Evolutionary conservation across 352 stramenopile species (phyloP), one percentile per base, ranked within the genome.

Genomic region (Pilasporangium apinafurcum): DNA sequence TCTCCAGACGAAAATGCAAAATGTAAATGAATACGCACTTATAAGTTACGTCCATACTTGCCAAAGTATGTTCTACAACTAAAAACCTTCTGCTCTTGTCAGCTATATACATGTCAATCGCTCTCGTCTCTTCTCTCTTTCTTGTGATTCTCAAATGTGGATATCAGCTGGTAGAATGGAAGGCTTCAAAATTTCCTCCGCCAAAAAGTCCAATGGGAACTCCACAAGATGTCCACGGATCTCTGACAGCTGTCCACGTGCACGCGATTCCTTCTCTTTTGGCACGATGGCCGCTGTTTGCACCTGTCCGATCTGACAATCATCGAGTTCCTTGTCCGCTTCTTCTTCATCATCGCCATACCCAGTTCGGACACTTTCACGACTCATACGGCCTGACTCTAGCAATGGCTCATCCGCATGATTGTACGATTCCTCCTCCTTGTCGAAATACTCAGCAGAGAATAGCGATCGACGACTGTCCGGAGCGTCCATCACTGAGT

Each of bases 151-250:
- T 74, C 89, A 94, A 67, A 92, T 92, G 65, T 94, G 78, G 47
- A 94, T 83, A 51, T 91, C 80, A 36, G 59, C 64, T 1, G 83
- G 83, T 46, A 94, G 50, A 40, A 92, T 85, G 28, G 80, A 82
- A 32, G 83, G 83, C 47, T 89, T 84, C 13, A 94, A 58, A 32
- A 87, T 87, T 53, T 92, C 80, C 47, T 92, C 81, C 16, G 72
- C 69, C 27, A 95, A 50, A 39, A 95, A 95, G 30, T 95, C 68
- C 24, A 92, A 45, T 20, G 83, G 83, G 47, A 93, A 95, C 28
- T 92, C 75, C 21, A 95, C 83, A 1, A 95, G 59, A 36, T 92
- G 81, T 27, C 83, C 83, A 25, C 74, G 78, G 40, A 95, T 93
- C 56, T 86, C 76, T 24, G 68, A 88, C 7, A 94, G 54, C 55